These are phyloP conservation scores for Vigna trinervia DNA, from an alignment of 306 rosid species.

Conservation along the genomic window DNA sequence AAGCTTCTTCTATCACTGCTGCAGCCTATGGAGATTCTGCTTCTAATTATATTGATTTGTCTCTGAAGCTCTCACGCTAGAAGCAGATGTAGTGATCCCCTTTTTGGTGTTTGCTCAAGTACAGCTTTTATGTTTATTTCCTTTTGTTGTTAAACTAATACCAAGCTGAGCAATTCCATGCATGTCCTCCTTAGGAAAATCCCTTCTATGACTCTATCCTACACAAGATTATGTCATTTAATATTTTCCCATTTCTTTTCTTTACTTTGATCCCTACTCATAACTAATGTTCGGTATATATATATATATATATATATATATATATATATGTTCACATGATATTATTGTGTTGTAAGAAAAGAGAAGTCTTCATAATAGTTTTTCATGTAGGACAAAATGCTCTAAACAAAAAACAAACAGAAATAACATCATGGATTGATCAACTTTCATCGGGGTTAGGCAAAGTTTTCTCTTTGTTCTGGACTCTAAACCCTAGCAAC, in stretches of 20 bases:
- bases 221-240: constrained; percentile 38
- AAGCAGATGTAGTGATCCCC: constrained; percentile 35
- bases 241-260: not conserved
- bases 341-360: not conserved
- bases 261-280: not conserved
- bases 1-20: constrained; percentile 52
- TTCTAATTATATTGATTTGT: constrained; percentile 73
- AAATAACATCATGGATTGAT: not conserved
- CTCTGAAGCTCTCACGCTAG: constrained; percentile 80
- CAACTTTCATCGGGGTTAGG: not conserved
- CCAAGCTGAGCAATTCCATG: constrained; percentile 30
- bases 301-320: not conserved
- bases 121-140: constrained; percentile 49
- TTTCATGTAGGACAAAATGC: not conserved
- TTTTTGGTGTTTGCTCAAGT: constrained; percentile 29
- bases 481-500: constrained; percentile 53
- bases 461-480: constrained; percentile 25
- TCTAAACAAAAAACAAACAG: constrained; percentile 14
- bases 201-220: constrained; percentile 7
- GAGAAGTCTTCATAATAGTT: constrained; percentile 8
- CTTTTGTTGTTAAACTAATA: constrained; percentile 43
- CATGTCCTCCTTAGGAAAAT: constrained; percentile 45
- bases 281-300: not conserved
- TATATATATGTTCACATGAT: not conserved
- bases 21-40: constrained; percentile 49